Evolutionary conservation across 1,284 basidiomycete species (phyloP).

Genomic region (Ganoderma leucocontextum): DNA sequence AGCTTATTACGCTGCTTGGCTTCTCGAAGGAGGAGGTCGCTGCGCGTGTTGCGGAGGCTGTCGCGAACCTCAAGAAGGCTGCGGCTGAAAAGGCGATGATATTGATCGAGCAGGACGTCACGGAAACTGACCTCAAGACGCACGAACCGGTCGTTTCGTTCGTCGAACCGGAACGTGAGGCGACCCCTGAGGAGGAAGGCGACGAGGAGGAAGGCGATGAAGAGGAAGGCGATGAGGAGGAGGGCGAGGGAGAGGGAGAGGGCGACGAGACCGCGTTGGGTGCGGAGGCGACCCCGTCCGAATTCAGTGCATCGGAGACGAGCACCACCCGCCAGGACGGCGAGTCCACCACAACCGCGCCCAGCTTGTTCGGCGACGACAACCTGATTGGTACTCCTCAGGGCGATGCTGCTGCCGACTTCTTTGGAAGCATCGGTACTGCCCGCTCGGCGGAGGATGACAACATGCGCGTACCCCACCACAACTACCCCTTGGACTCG

Average conservation of each 20-base stretch:
- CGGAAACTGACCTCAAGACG: constrained; percentile 51
- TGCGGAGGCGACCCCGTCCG: constrained; percentile 73
- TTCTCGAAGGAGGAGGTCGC: constrained; percentile 93
- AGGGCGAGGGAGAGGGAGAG: constrained; percentile 51
- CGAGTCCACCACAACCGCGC: constrained; percentile 84
- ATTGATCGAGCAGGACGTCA: constrained; percentile 47
- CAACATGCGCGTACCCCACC: constrained; percentile 77
- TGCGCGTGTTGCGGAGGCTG: constrained; percentile 81
- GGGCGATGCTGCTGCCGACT: constrained; percentile 78
- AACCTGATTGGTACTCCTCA: constrained; percentile 64
- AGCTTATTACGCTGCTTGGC: constrained; percentile 91
- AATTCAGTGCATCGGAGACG: constrained; percentile 73
- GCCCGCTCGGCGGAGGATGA: constrained; percentile 64
- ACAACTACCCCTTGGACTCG: constrained; percentile 81
- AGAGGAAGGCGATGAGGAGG: neutral
- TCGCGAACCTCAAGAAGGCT: constrained; percentile 72
- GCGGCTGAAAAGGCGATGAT: constrained; percentile 42
- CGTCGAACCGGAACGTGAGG: constrained; percentile 67
- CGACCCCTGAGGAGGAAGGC: constrained; percentile 37
- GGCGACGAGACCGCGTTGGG: constrained; percentile 47
- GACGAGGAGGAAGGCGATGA: constrained; percentile 40
- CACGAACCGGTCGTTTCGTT: constrained; percentile 83
- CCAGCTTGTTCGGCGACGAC: constrained; percentile 91
- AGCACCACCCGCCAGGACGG: constrained; percentile 68
- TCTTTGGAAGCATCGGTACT: constrained; percentile 86